Percentiles rank a stretch among this genome's conserved stretches.
phyloP scores from a whole-genome alignment of 192 early-diverging fungal genomes.

The Spinellus fusiger region DNA sequence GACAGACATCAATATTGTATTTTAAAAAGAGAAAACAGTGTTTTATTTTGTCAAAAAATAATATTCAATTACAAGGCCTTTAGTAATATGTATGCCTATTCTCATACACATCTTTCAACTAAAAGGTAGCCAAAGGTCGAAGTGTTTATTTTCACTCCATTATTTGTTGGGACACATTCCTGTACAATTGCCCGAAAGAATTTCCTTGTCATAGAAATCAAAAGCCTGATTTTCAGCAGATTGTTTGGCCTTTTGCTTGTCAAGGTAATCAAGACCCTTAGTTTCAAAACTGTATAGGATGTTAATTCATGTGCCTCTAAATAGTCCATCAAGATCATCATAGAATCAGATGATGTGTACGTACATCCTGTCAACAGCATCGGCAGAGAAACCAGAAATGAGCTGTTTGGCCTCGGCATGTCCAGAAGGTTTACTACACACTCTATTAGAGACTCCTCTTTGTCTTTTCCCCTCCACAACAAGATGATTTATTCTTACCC shows the following conservation, averaged over 20 bases:
- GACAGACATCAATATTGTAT: no score
- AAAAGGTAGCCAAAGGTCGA: no score
- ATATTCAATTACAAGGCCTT: no score
- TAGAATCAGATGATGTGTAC: not conserved
- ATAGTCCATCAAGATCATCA: no score
- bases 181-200: no score
- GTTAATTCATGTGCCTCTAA: no score
- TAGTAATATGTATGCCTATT: no score
- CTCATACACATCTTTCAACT: no score
- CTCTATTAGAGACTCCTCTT: not conserved
- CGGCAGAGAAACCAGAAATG: conserved; percentile 33
- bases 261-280: conserved; percentile 45
- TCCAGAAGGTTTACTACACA: conserved; percentile 15
- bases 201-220: conserved; percentile 24
- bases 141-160: no score
- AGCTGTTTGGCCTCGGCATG: conserved; percentile 37
- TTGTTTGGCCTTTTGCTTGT: conserved; percentile 42
- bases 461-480: not conserved
- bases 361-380: conserved; percentile 31
- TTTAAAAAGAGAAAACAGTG: no score
- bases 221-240: conserved; percentile 34
- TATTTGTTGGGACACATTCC: no score
- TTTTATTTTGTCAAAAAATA: no score
- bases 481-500: conserved; percentile 5
- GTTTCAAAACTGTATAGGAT: conserved; percentile 25